Conservation (phyloP, 1,284 basidiomycete species). For the Neonothopanus nambi region DNA sequence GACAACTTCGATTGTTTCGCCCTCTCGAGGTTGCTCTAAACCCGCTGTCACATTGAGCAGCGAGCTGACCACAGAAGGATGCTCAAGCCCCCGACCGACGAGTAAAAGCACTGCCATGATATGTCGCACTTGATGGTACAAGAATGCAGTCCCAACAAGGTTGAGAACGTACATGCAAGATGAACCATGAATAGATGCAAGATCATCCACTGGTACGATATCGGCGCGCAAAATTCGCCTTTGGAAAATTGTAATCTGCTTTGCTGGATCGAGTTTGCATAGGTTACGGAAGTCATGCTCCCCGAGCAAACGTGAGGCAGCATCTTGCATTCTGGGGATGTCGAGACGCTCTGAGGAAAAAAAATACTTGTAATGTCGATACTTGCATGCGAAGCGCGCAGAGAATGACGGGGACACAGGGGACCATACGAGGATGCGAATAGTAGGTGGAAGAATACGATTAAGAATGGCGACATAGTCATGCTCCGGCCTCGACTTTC, state of each 20-base stretch:
- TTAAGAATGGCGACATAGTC: conserved; percentile 77
- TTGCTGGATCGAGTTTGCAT: conserved; percentile 92
- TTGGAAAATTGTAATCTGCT: conserved; percentile 85
- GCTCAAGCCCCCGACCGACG: conserved; percentile 82
- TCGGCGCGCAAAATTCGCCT: conserved; percentile 67
- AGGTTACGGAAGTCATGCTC: conserved; percentile 97
- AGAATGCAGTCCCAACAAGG: conserved; percentile 85
- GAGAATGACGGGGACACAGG: too few species aligned
- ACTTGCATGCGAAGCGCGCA: too few species aligned
- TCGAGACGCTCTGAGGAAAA: conserved; percentile 74
- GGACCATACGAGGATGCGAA: too few species aligned
- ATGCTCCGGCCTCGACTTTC: conserved; percentile 50
- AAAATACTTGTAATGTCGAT: conserved; percentile 98
- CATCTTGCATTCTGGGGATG: conserved; percentile 76
- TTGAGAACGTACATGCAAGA: conserved; percentile 75
- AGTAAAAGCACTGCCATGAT: too few species aligned
- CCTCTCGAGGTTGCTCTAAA: conserved; percentile 32
- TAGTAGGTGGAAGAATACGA: too few species aligned
- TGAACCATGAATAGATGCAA: conserved; percentile 10
- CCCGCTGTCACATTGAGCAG: conserved; percentile 67
- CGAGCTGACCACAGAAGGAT: conserved; percentile 70
- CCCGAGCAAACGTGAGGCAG: conserved; percentile 74
- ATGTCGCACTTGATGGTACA: conserved; percentile 99
- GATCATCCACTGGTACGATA: conserved; percentile 49
- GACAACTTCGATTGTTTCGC: conserved; percentile 50